phyloP scores from a whole-genome alignment of 371 early-diverging fungal genomes.

The Funneliformis caledonium region DNA sequence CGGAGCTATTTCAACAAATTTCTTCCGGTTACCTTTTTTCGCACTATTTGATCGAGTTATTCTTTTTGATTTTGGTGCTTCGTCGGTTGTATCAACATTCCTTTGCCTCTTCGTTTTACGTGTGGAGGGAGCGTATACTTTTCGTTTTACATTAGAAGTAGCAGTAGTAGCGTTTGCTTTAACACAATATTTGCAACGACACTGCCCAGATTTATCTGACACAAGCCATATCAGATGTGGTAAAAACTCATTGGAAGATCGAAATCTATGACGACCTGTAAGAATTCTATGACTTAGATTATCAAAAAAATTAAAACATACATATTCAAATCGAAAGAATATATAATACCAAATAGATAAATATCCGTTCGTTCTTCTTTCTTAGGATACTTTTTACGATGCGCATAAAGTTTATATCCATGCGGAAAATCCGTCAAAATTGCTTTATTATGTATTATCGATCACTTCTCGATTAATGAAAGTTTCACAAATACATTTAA shows the following conservation, averaged over 20 bases:
- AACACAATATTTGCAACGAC: slow-evolving; percentile 7
- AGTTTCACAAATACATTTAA: background rate
- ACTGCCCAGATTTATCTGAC: background rate
- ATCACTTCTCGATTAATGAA: background rate
- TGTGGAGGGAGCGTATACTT: background rate
- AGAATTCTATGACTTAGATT: background rate
- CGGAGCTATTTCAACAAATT: background rate
- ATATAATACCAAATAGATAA: background rate
- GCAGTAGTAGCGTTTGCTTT: background rate
- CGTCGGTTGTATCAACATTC: background rate
- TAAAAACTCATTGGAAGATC: slow-evolving; percentile 18
- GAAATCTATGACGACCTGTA: slow-evolving; percentile 19
- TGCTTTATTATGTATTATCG: background rate
- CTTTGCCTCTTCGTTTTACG: background rate
- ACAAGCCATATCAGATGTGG: slow-evolving; percentile 25
- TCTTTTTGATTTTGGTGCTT: background rate
- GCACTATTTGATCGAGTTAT: background rate
- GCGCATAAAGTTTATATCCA: slow-evolving; percentile 5
- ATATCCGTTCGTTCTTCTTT: background rate
- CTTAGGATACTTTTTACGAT: background rate
- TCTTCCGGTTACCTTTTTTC: background rate
- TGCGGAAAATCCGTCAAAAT: slow-evolving; percentile 12
- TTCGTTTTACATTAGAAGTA: background rate
- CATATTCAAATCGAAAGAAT: background rate
- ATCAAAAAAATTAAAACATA: background rate